These are phyloP conservation scores for Byssochlamys sp. DNA, from an alignment of 2,329 filamentous ascomycete species.

Conservation along the genomic window DNA sequence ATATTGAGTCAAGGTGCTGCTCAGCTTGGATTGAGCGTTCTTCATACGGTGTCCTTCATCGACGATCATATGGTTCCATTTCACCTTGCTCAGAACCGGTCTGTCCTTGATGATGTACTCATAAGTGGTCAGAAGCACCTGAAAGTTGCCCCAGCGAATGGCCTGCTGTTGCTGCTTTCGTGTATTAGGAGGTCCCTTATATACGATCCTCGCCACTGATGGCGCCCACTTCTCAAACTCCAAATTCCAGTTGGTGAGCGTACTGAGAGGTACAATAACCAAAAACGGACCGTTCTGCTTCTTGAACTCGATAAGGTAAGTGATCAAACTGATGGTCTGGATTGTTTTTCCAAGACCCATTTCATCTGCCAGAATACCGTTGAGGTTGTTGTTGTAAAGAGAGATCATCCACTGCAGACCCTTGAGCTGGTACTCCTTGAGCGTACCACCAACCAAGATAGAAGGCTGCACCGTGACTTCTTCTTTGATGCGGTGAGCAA, in stretches of 20 bases:
- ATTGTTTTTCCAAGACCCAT: constrained; percentile 99
- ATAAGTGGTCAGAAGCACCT: constrained; percentile 92
- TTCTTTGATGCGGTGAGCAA: constrained; percentile 91
- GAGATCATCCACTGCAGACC: constrained; percentile 99
- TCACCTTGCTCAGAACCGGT: constrained; percentile 90
- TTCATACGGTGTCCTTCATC: constrained; percentile 99
- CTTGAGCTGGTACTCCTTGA: constrained; percentile 98
- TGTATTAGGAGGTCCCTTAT: constrained; percentile 84
- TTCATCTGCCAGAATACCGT: constrained; percentile 95
- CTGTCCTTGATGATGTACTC: constrained; percentile 99
- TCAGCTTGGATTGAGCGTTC: constrained; percentile 92
- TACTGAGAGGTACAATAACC: constrained; percentile 93
- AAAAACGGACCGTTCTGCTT: constrained; percentile 83
- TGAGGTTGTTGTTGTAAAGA: constrained; percentile 98
- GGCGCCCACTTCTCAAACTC: constrained; percentile 99
- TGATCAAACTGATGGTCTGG: constrained; percentile 94
- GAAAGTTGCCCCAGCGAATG: constrained; percentile 89
- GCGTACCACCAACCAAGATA: constrained; percentile 79
- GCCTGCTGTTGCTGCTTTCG: constrained; percentile 87
- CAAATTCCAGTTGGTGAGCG: constrained; percentile 94
- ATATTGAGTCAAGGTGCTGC: constrained; percentile 86
- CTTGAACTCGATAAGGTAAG: constrained; percentile 94
- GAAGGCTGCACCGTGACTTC: constrained; percentile 72
- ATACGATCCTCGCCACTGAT: constrained; percentile 74
- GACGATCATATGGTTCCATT: constrained; percentile 99